These are phyloP conservation scores for Neoascochyta sp. DNA, from an alignment of 2,329 filamentous ascomycete genomes.

Conservation along the genomic window DNA sequence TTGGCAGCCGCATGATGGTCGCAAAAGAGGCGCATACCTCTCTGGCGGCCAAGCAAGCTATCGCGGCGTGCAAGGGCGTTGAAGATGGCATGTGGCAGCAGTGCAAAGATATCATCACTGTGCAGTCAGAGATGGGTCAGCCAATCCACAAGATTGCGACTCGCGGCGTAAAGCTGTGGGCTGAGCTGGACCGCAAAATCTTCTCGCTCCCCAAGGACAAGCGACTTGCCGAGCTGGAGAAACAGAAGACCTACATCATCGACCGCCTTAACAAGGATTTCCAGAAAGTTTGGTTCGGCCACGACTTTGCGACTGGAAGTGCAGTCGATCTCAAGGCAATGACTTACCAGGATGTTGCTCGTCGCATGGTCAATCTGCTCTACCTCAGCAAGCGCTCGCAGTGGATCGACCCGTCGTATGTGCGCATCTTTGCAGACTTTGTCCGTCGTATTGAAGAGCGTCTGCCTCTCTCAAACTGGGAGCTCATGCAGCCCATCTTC, in stretches of 20 bases:
- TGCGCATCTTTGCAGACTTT: conserved; percentile 78
- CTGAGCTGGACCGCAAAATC: conserved; percentile 93
- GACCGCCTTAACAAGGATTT: conserved; percentile 94
- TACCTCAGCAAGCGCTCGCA: conserved; percentile 86
- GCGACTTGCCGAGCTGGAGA: conserved; percentile 80
- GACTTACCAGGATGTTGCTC: conserved; percentile 86
- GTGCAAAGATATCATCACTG: conserved; percentile 91
- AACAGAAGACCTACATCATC: conserved; percentile 86
- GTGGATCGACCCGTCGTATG: conserved; percentile 84
- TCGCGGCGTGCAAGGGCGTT: conserved; percentile 78
- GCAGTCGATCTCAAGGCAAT: conserved; percentile 90
- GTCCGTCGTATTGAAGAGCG: conserved; percentile 55
- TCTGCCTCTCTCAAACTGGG: conserved; percentile 9
- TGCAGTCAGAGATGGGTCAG: conserved; percentile 94
- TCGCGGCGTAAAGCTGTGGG: conserved; percentile 86
- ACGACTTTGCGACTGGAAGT: conserved; percentile 73
- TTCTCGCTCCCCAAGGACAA: conserved; percentile 59
- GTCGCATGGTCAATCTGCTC: conserved; percentile 82
- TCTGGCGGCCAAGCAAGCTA: conserved; percentile 81
- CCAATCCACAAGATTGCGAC: conserved; percentile 95
- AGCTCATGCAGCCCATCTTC: conserved; percentile 10
- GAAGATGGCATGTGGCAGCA: conserved; percentile 84
- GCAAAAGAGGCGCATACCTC: conserved; percentile 90
- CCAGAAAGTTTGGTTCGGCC: conserved; percentile 95
- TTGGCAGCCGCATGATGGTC: conserved; percentile 92